Evolutionary conservation across 805 yeast species (phyloP), one percentile per base, ranked within the genome.

Genomic region (Limtongozyma cylindracea): DNA sequence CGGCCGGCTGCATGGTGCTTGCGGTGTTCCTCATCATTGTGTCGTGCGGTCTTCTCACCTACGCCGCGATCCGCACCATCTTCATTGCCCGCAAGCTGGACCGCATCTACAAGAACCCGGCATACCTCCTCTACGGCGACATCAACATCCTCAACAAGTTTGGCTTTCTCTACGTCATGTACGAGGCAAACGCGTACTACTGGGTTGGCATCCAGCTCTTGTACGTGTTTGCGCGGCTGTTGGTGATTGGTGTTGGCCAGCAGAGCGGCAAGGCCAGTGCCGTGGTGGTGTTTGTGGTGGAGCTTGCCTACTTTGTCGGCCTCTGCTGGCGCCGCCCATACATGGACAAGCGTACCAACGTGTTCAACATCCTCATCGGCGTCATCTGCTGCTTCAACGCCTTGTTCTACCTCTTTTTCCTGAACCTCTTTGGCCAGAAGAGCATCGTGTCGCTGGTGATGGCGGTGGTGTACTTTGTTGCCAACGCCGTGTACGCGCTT

Each of bases 311-410:
- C 45, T 64, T 74, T 29, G 57, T 58, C 17, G 51, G 53, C 1
- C 34, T 80, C 13, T 68, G 80, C 36, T 61, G 63, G 58, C 48
- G 59, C 25, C 62, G 88, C 43, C 98, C 98, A 8, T 88, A 62
- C 43, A 68, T 88, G 82, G 95, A 88, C 48, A 78, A 72, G 45
- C 61, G 91, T 48, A 82, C 96, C 16, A 88, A 88, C 35, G 69
- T 65, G n/a, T 76, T 80, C 61, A 84, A 82, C 47, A 84, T 88
- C 33, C 58, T 74, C 21, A 76, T 84, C 33, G 68, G 77, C 18
- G 59, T 73, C 21, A 67, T 88, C 32, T 73, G 67, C 38, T 59
- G 78, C 25, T 46, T 84, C 37, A 88, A 88, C 43, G 61, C 94
- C 1, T 45, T 84, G 19, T 71, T 88, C 49, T 88, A 77, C 45